A percentile compares a stretch with the other conserved stretches of the same genome.
phyloP scores from a whole-genome alignment of 805 yeast species.

The Candida mattraensis region DNA sequence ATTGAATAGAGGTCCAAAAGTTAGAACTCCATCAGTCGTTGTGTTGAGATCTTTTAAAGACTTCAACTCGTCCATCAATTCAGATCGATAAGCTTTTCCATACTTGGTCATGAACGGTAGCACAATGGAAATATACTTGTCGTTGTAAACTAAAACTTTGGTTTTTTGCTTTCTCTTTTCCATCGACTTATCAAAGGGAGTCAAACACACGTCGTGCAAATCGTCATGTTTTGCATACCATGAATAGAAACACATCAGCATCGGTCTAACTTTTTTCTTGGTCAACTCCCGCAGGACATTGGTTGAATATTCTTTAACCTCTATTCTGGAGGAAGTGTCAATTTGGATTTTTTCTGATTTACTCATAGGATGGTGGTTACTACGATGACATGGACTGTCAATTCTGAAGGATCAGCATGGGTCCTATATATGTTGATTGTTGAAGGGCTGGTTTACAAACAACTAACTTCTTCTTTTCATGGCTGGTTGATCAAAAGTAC shows the following conservation, averaged over 20 bases:
- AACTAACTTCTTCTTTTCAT: too few species aligned
- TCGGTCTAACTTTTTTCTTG: constrained; percentile 23
- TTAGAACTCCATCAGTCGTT: constrained; percentile 3
- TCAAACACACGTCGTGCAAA: constrained; percentile 1
- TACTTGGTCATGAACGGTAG: constrained; percentile 14
- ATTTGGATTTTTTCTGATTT: constrained; percentile 10
- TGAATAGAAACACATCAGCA: constrained; percentile 18
- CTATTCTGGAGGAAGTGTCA: constrained; percentile 13
- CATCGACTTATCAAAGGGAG: constrained; percentile 4
- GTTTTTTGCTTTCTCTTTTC: constrained; percentile 2
- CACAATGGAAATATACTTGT: constrained; percentile 17
- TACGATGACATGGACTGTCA: too few species aligned
- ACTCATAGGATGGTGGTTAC: too few species aligned
- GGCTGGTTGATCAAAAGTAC: too few species aligned
- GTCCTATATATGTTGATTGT: constrained; percentile 4
- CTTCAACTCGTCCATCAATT: constrained; percentile 11
- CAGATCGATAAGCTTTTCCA: constrained; percentile 6
- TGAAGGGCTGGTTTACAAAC: too few species aligned
- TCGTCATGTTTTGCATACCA: constrained; percentile 20
- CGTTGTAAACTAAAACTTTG: constrained; percentile 12
- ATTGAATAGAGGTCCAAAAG: constrained; percentile 14
- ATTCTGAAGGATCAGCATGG: too few species aligned
- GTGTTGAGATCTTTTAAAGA: constrained; percentile 19
- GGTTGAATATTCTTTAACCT: constrained; percentile 17
- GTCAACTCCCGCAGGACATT: constrained; percentile 22